These are phyloP conservation scores for Amanita pallidorosea DNA, from an alignment of 768 basidiomycete species.

Conservation along the genomic window DNA sequence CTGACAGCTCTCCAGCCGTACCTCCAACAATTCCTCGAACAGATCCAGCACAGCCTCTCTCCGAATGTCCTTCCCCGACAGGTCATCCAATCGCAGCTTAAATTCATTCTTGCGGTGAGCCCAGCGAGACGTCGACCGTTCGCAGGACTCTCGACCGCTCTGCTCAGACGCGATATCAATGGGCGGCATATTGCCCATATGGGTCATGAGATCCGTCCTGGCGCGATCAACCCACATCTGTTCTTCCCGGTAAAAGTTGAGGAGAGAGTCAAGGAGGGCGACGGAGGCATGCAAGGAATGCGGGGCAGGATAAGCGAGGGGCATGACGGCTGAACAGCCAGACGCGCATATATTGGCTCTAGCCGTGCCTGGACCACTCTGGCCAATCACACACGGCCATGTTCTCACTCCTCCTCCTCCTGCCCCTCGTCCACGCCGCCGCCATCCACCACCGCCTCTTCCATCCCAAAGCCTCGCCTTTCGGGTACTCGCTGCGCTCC, in stretches of 20 bases:
- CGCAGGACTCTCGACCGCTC: not conserved
- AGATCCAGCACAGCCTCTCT: conserved; percentile 48
- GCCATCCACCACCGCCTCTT: conserved; percentile 35
- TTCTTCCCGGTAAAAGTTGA: conserved; percentile 60
- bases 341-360: not conserved
- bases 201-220: conserved; percentile 46
- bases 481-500: conserved; percentile 34
- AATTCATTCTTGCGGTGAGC: conserved; percentile 48
- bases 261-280: conserved; percentile 51
- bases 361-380: conserved; percentile 13
- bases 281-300: conserved; percentile 38
- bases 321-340: conserved; percentile 1
- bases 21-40: conserved; percentile 65
- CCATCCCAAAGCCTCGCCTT: conserved; percentile 29
- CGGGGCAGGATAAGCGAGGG: conserved; percentile 16
- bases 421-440: conserved; percentile 9
- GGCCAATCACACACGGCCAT: conserved; percentile 14
- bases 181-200: conserved; percentile 8
- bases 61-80: conserved; percentile 6
- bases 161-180: not conserved
- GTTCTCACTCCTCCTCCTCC: conserved; percentile 9
- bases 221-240: conserved; percentile 64
- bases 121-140: conserved; percentile 29
- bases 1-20: conserved; percentile 68
- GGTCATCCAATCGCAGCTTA: conserved; percentile 30